Evolutionary conservation across 2,329 filamentous ascomycete genomes (phyloP), one percentile per base, ranked within the genome.

Genomic region (Botrytis hyacinthi): DNA sequence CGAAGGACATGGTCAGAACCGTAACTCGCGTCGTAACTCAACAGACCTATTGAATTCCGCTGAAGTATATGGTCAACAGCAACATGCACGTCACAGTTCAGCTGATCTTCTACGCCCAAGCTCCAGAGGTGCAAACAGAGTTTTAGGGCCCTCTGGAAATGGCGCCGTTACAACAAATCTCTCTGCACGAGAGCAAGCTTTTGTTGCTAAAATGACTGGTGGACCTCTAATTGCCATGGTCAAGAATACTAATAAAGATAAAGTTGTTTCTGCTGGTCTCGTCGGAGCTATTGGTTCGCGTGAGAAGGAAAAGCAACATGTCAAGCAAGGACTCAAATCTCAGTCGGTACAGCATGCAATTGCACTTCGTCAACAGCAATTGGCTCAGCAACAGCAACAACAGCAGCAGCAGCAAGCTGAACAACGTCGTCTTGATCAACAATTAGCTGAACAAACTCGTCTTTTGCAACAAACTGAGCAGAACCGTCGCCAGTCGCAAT

Each of bases 101-200:
- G 81, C 80, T 8, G 86, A 87, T 73, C 75, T 87, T 29, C 81
- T 85, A 4, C 85, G 87, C 0, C 87, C 90, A 2, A 83, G 84
- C 69, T 93, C 91, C 20, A 87, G 89, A 62, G 88, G 89, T 18
- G 86, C 90, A 16, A 85, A 84, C 59, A 81, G 82, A 48, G 65
- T 75, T 54, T 74, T 81, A n/a, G 77, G 75, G 16, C 75, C 78
- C 32, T 76, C 75, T 37, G 77, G 77, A 10, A 75, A 72, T 73
- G 84, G 84, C 67, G 86, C 89, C 76, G 83, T 87, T 37, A 86
- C 87, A 14, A 83, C 84, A 0, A 88, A 91, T 73, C 85, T 97
- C n/a, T 94, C 93, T 32, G 94, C 94, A 29, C 89, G 92, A 26
- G 94, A 97, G 82, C 94, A 97, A 81, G 93, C 97, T 82, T 92